Conservation (phyloP, 257 asterid genomes). For the Paraleonurus japonicus region DNA sequence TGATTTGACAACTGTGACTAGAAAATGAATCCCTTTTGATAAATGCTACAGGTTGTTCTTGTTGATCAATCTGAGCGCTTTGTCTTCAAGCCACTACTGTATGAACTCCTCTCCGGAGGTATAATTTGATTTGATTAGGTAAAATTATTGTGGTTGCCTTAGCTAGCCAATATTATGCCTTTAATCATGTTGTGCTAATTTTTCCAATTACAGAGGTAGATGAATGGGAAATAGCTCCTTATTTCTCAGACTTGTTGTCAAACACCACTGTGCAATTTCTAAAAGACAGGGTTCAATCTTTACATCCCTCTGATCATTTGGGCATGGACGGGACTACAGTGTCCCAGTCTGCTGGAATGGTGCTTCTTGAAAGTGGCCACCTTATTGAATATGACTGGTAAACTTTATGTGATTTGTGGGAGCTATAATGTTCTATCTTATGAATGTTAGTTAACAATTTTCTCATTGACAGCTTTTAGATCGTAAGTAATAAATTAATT, state of each 20-base stretch:
- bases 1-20: slow-evolving; percentile 6
- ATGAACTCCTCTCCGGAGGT: slow-evolving; percentile 98
- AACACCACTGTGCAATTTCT: slow-evolving; percentile 70
- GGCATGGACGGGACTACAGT: slow-evolving; percentile 41
- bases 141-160: not conserved
- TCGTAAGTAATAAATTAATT: slow-evolving; percentile 10
- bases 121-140: slow-evolving; percentile 26
- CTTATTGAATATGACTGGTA: slow-evolving; percentile 94
- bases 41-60: slow-evolving; percentile 72
- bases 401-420: slow-evolving; percentile 25
- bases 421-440: slow-evolving; percentile 13
- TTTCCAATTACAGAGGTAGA: slow-evolving; percentile 74
- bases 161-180: slow-evolving; percentile 6
- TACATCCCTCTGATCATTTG: slow-evolving; percentile 68
- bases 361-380: slow-evolving; percentile 85
- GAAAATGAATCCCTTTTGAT: slow-evolving; percentile 10
- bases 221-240: slow-evolving; percentile 98
- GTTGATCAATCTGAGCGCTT: slow-evolving; percentile 92
- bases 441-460: slow-evolving; percentile 23
- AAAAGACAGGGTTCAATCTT: slow-evolving; percentile 67
- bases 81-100: slow-evolving; percentile 90
- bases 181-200: not conserved
- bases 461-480: not conserved
- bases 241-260: slow-evolving; percentile 79
- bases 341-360: slow-evolving; percentile 63